These are phyloP conservation scores for Penicillium dipodomyicola DNA, from an alignment of 495 filamentous ascomycete species.

Conservation along the genomic window DNA sequence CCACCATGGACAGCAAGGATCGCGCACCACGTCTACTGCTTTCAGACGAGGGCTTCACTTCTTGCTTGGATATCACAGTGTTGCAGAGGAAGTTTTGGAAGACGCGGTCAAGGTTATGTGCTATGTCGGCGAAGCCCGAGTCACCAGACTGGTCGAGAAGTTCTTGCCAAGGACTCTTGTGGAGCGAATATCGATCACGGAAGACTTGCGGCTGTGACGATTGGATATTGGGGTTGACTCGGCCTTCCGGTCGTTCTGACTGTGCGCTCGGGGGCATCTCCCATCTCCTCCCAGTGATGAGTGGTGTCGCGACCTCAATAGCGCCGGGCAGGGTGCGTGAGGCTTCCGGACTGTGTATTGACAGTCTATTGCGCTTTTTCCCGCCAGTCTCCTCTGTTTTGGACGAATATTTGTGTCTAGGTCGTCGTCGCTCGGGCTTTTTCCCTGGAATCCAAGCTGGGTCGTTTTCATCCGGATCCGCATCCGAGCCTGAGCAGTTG, in stretches of 20 bases:
- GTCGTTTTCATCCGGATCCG: constrained; percentile 41
- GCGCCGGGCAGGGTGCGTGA: constrained; percentile 42
- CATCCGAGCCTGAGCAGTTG: constrained; percentile 33
- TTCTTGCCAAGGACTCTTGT: constrained; percentile 44
- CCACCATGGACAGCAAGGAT: constrained; percentile 64
- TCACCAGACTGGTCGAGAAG: constrained; percentile 37
- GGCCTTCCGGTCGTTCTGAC: constrained; percentile 12
- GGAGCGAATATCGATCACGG: constrained; percentile 24
- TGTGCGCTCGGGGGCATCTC: constrained; percentile 22
- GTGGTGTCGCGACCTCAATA: constrained; percentile 46
- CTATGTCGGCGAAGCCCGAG: constrained; percentile 38
- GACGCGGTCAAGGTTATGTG: constrained; percentile 36
- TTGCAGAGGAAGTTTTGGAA: constrained; percentile 42
- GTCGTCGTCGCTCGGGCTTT: constrained; percentile 33
- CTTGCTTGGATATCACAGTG: constrained; percentile 23
- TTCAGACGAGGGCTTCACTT: not conserved
- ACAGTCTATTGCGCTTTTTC: constrained; percentile 31
- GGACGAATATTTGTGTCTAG: constrained; percentile 40
- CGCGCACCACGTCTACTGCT: constrained; percentile 33
- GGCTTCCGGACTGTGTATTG: constrained; percentile 41
- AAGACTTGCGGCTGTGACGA: constrained; percentile 16
- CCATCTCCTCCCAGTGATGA: constrained; percentile 42
- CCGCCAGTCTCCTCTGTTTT: constrained; percentile 28
- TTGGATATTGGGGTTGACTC: not conserved
- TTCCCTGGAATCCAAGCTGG: constrained; percentile 47